Base-by-base conservation (phyloP, 2,329 filamentous ascomycete genomes). In the Laburnicola sp. region DNA sequence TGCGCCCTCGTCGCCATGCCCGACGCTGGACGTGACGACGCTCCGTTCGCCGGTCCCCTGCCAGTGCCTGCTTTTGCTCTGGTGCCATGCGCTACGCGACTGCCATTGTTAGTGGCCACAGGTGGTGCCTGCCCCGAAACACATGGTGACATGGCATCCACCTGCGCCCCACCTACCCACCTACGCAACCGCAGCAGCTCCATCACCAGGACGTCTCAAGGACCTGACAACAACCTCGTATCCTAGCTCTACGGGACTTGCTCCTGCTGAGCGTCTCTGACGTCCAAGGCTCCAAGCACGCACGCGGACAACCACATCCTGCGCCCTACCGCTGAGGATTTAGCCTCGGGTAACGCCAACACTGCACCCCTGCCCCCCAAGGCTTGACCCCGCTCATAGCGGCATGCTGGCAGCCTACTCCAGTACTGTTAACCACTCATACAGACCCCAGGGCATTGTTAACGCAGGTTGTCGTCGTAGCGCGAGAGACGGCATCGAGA, bases 311-410 rank as follows among this genome's bases (percentile, higher is more conserved):
- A 36, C 25, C 34, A 32, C 9, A 16, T 8, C 35, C 30, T 7
- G 16, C 23, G 6, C 45, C 36, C 30, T 22, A 11, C 46, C 30
- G 38, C 46, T 36, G 38, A 42, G 22, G 16, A 48, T 36, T 48
- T 48, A 36, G 46, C 46, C 46, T 48, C 37, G 46, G 32, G 43
- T 25, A 16, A 16, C 16, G 16, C 16, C 16, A 16, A 16, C 16
- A 16, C 16, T 1, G 16, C 16, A 16, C 16, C 16, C 16, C 16
- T 16, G 16, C 16, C 16, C 16, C 16, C 16, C 16, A 16, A 16
- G 16, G 16, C 16, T 16, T 16, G 16, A 16, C 16, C 16, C 16
- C 16, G 16, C 16, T 16, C 16, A 16, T 16, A 16, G 16, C 16
- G 16, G 16, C 16, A 16, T 16, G 16, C 16, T 16, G 16, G 16